Base-by-base conservation (phyloP, 306 rosid genomes). In the Potentilla sterilis region DNA sequence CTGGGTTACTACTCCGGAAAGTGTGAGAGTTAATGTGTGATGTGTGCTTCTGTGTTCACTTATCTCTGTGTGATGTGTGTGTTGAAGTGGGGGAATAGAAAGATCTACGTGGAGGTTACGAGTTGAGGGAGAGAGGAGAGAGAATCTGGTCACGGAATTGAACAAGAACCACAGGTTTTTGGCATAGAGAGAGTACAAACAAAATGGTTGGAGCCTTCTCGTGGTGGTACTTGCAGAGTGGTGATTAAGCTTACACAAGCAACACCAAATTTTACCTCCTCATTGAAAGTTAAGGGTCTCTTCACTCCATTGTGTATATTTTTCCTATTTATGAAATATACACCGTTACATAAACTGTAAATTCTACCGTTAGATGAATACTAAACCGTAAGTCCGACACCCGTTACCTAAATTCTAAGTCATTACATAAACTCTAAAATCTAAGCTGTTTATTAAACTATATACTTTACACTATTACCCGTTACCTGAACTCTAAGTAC, bases 101-200 rank as follows among this genome's bases (percentile, higher is more conserved):
- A 3, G 49, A 46, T 24, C n/a, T 12, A 15, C 67, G 67, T 71
- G 38, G 70, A 59, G 76, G 74, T 70, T 66, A 49, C 65, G 75
- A 13, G 49, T 21, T 22, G 52, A 9, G 22, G 76, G 79, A 44
- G 76, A 46, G 44, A 46, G 67, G 9, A 34, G 57, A 37, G 47
- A 63, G 67, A 62, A 62, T 32, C 38, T 18, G 38, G 38, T 34
- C 43, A n/a, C 43, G 22, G 40, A 0, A 55, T 15, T 43, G 59
- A 67, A 80, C 66, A 13, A 37, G 67, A 24, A 80, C 83, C 78
- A 72, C 81, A 64, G 34, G 80, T 35, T 37, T 28, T 22, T 15
- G 51, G 62, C 10, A 9, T 1, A 19, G 41, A 19, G 18, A 18
- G 19, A 74, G 43, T 38, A 16, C 43, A 7, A 43, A 70, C 72